Percentiles rank a stretch among this genome's conserved stretches.
These are phyloP conservation scores for Botrytis deweyae DNA, from an alignment of 2,329 filamentous ascomycete species.

Conservation along the genomic window DNA sequence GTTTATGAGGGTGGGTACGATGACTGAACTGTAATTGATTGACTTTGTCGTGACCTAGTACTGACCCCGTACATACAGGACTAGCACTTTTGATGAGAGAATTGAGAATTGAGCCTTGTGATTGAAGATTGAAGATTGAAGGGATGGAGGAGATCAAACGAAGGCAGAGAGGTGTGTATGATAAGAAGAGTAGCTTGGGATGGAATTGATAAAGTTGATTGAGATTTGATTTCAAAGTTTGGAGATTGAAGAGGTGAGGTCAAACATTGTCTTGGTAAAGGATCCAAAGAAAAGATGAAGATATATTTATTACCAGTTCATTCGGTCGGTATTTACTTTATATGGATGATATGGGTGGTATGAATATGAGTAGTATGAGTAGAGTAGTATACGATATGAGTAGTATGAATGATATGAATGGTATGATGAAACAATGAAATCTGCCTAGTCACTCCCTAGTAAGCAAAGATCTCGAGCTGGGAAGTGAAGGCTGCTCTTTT, in stretches of 20 bases:
- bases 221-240: neutral
- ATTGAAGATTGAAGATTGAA: neutral
- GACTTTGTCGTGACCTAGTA: no score
- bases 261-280: neutral
- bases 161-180: neutral
- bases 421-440: neutral
- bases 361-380: no score
- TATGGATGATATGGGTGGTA: no score
- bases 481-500: neutral
- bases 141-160: neutral
- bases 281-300: neutral
- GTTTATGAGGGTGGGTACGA: neutral
- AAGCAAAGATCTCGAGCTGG: neutral
- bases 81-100: neutral
- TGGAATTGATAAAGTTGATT: neutral
- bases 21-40: neutral
- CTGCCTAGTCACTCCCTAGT: neutral
- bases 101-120: conserved; percentile 9
- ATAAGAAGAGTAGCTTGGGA: neutral
- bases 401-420: no score
- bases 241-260: neutral
- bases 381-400: no score
- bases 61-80: neutral
- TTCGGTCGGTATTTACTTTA: neutral
- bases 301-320: neutral